These are phyloP conservation scores for Apiotrichum laibachii DNA, from an alignment of 1,284 basidiomycete genomes.

Conservation along the genomic window DNA sequence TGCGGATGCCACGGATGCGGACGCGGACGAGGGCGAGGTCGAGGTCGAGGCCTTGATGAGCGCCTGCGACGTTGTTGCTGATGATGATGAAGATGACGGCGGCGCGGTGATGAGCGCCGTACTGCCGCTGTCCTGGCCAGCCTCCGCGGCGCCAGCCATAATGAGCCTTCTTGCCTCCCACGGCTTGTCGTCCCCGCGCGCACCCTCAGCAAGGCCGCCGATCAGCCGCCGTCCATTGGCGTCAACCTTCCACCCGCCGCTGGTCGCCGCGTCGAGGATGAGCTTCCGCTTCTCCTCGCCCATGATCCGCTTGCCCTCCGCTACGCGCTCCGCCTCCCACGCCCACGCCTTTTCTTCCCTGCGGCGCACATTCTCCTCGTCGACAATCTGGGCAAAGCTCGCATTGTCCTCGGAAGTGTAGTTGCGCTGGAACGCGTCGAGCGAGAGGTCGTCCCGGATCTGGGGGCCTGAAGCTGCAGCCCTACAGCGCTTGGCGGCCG, in stretches of 20 bases:
- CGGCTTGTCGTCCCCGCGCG: slow-evolving; percentile 35
- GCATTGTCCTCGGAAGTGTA: slow-evolving; percentile 96
- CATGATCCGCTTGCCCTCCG: slow-evolving; percentile 56
- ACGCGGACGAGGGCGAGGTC: slow-evolving; percentile 9
- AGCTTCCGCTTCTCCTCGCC: slow-evolving; percentile 49
- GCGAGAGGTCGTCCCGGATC: slow-evolving; percentile 56
- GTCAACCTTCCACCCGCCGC: slow-evolving; percentile 39
- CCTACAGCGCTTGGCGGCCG: slow-evolving; percentile 3
- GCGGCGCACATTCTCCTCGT: slow-evolving; percentile 77
- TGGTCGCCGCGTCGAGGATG: slow-evolving; percentile 46
- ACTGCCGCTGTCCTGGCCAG: not conserved
- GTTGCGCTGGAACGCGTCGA: slow-evolving; percentile 81
- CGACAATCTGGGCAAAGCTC: slow-evolving; percentile 83
- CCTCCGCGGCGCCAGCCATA: not conserved
- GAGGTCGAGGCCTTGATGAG: slow-evolving; percentile 18
- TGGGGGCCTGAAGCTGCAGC: not conserved
- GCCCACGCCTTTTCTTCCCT: slow-evolving; percentile 79
- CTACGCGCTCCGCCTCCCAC: slow-evolving; percentile 79
- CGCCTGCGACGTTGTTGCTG: slow-evolving; percentile 19
- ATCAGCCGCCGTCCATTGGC: slow-evolving; percentile 39
- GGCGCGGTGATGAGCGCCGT: slow-evolving; percentile 13
- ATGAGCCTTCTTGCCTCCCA: slow-evolving; percentile 33
- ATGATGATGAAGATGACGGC: too few species aligned
- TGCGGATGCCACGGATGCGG: slow-evolving; percentile 10
- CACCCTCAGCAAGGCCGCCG: slow-evolving; percentile 38